Conservation (phyloP, 2,329 filamentous ascomycete species). For the Colletotrichum spaethianum region DNA sequence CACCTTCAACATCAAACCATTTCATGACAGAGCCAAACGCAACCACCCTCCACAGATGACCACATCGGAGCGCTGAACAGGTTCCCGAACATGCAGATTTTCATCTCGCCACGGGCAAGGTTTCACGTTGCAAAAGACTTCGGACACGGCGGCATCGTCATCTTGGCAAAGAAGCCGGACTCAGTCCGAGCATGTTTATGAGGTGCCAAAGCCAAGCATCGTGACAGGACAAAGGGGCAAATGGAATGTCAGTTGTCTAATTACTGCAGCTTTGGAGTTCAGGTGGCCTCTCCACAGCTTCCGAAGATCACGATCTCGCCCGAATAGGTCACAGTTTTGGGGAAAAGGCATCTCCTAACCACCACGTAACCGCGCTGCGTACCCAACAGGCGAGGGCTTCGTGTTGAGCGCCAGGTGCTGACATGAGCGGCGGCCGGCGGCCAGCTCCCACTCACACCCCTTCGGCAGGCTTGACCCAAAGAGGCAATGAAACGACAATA, state of each 20-base stretch:
- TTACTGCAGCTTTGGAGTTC: slow-evolving; percentile 10
- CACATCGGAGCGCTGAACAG: background rate
- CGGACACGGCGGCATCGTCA: slow-evolving; percentile 28
- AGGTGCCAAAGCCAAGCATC: slow-evolving; percentile 36
- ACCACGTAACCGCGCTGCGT: slow-evolving; percentile 19
- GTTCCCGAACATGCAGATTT: background rate
- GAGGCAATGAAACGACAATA: slow-evolving; percentile 36
- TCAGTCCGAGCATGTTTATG: slow-evolving; percentile 15
- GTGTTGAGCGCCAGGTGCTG: slow-evolving; percentile 26
- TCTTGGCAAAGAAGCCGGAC: slow-evolving; percentile 30
- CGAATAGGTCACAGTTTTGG: slow-evolving; percentile 5
- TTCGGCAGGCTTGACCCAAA: slow-evolving; percentile 20
- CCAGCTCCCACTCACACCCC: slow-evolving; percentile 22
- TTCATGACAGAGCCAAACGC: slow-evolving; percentile 3
- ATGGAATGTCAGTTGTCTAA: slow-evolving; percentile 32
- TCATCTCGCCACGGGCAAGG: slow-evolving; percentile 13
- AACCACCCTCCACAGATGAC: background rate
- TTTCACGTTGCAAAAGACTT: slow-evolving; percentile 27
- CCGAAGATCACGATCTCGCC: slow-evolving; percentile 29
- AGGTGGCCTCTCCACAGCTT: slow-evolving; percentile 2
- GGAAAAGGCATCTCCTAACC: slow-evolving; percentile 21
- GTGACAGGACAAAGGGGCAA: slow-evolving; percentile 22
- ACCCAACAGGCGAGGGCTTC: slow-evolving; percentile 2
- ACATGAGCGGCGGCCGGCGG: slow-evolving; percentile 37
- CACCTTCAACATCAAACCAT: slow-evolving; percentile 10